phyloP scores from a whole-genome alignment of 768 basidiomycete genomes.

The Amanita thiersii region DNA sequence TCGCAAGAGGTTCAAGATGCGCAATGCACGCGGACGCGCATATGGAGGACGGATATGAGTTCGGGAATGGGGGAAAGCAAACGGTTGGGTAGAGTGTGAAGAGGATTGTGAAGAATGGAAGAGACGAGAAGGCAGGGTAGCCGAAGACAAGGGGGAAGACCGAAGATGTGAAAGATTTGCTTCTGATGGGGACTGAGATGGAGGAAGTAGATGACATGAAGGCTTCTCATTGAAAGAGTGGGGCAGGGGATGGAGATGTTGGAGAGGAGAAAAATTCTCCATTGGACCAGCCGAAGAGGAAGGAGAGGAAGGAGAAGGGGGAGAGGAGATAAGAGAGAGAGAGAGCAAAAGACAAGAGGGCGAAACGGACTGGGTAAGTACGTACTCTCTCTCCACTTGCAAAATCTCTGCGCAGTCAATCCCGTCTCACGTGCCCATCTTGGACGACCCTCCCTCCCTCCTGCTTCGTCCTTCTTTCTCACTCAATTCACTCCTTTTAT shows the following conservation, averaged over 20 bases:
- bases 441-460: background rate
- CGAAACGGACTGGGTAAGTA: no score
- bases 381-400: no score
- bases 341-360: conserved; percentile 11
- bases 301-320: conserved; percentile 12
- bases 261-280: conserved; percentile 14
- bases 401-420: background rate
- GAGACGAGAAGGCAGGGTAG: conserved; percentile 14
- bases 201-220: background rate
- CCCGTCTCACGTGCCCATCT: background rate
- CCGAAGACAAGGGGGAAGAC: conserved; percentile 21
- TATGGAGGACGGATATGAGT: conserved; percentile 4
- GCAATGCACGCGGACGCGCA: conserved; percentile 38
- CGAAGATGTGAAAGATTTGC: conserved; percentile 12
- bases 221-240: conserved; percentile 3
- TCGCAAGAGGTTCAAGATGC: conserved; percentile 51
- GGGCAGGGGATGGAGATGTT: background rate
- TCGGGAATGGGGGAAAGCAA: background rate
- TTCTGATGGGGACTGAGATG: background rate
- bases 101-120: conserved; percentile 8
- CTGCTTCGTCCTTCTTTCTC: background rate
- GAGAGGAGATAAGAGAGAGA: conserved; percentile 12
- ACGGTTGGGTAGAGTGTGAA: conserved; percentile 1
- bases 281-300: conserved; percentile 26
- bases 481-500: no score